phyloP scores from a whole-genome alignment of 352 stramenopile species.

The Globisporangium splendens region DNA sequence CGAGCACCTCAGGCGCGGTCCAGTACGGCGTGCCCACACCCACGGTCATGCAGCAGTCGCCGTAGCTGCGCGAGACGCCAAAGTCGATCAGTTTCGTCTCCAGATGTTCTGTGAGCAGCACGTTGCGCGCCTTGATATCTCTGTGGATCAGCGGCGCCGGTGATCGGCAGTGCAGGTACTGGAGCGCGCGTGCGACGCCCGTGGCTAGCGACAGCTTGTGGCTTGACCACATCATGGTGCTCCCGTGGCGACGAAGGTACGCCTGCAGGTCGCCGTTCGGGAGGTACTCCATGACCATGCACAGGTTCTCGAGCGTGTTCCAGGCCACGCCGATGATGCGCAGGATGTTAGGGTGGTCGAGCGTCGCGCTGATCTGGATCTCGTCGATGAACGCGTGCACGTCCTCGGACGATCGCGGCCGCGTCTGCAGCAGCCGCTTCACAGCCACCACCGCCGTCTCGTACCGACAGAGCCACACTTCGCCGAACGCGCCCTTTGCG shows the following conservation, averaged over 20 bases:
- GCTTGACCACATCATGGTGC: slow-evolving; percentile 12
- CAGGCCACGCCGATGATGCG: slow-evolving; percentile 47
- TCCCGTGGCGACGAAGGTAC: slow-evolving; percentile 26
- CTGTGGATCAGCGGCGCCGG: slow-evolving; percentile 46
- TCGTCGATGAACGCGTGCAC: slow-evolving; percentile 38
- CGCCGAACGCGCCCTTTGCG: slow-evolving; percentile 42
- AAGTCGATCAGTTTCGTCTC: slow-evolving; percentile 58
- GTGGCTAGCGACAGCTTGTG: slow-evolving; percentile 41
- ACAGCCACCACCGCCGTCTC: slow-evolving; percentile 36
- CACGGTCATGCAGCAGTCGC: slow-evolving; percentile 13
- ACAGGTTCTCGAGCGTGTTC: slow-evolving; percentile 49
- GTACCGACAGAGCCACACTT: slow-evolving; percentile 48
- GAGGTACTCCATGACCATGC: slow-evolving; percentile 52
- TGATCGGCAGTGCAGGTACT: slow-evolving; percentile 40
- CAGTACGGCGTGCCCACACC: slow-evolving; percentile 20
- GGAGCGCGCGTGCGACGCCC: slow-evolving; percentile 36
- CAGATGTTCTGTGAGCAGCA: slow-evolving; percentile 39
- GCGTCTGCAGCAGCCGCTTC: slow-evolving; percentile 44
- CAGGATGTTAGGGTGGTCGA: slow-evolving; percentile 50
- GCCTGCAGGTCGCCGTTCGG: slow-evolving; percentile 37
- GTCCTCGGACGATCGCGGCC: slow-evolving; percentile 24
- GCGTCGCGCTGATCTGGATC: slow-evolving; percentile 33
- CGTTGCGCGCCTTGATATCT: slow-evolving; percentile 53
- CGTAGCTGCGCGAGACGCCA: slow-evolving; percentile 37
- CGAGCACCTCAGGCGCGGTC: slow-evolving; percentile 22